Percentiles rank a stretch among this genome's conserved stretches.
Evolutionary conservation across 2,329 filamentous ascomycete species (phyloP).

Genomic region (Cladosporium sphaerospermum): DNA sequence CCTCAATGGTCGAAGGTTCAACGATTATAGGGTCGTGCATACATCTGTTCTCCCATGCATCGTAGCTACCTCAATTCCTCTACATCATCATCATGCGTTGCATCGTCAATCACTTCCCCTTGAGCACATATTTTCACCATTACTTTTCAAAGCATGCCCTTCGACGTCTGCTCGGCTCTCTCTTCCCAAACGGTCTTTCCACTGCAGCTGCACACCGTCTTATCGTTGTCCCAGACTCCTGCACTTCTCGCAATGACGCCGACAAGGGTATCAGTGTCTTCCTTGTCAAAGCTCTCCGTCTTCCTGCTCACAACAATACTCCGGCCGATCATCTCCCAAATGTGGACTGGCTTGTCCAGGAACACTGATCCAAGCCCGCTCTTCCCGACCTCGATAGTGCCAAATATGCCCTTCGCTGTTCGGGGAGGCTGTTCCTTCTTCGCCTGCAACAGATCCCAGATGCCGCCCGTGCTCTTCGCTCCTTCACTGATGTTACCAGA

Average conservation of each 20-base stretch:
- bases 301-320: conserved; percentile 78
- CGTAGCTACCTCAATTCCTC: too few species aligned
- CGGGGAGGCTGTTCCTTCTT: conserved; percentile 40
- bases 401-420: conserved; percentile 59
- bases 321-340: conserved; percentile 95
- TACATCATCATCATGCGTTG: conserved; percentile 1
- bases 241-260: conserved; percentile 93
- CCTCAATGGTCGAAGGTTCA: not conserved
- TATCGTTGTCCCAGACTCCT: conserved; percentile 98
- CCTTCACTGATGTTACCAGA: conserved; percentile 82
- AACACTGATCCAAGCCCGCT: conserved; percentile 75
- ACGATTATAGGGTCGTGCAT: not conserved
- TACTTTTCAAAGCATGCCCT: conserved; percentile 66
- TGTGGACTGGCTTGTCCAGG: conserved; percentile 71
- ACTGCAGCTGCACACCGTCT: conserved; percentile 95
- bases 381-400: conserved; percentile 66
- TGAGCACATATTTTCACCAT: not conserved
- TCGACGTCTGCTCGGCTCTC: conserved; percentile 77
- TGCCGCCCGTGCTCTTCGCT: conserved; percentile 70
- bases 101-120: not conserved
- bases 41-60: too few species aligned
- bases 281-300: conserved; percentile 47
- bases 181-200: conserved; percentile 99
- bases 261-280: conserved; percentile 79
- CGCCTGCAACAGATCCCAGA: conserved; percentile 61